These are phyloP conservation scores for Tuber microsphaerosporum DNA, from an alignment of 495 filamentous ascomycete species.

Conservation along the genomic window DNA sequence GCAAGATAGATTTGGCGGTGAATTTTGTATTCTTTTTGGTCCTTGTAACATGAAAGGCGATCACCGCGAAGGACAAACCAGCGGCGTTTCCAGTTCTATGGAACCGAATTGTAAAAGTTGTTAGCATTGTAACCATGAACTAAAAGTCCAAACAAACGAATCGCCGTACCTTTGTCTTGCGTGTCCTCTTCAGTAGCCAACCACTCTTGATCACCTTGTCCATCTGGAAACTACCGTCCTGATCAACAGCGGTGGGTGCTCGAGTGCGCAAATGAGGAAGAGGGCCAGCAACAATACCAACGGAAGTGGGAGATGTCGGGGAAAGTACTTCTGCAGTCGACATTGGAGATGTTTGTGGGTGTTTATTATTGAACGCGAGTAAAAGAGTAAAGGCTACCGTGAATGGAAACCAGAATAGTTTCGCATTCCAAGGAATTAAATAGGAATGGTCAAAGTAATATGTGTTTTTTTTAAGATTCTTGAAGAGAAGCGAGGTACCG, in stretches of 20 bases:
- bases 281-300: constrained; percentile 19
- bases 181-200: constrained; percentile 74
- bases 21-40: constrained; percentile 78
- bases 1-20: constrained; percentile 78
- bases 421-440: not conserved
- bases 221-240: constrained; percentile 91
- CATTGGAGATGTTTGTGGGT: constrained; percentile 19
- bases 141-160: not conserved
- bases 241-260: constrained; percentile 57
- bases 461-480: not conserved
- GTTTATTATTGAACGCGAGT: not conserved
- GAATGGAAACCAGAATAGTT: not conserved
- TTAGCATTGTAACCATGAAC: not conserved
- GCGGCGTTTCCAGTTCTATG: constrained; percentile 75
- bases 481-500: not conserved
- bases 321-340: constrained; percentile 38
- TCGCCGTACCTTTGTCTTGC: constrained; percentile 76
- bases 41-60: constrained; percentile 90
- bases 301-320: constrained; percentile 18
- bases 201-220: constrained; percentile 87
- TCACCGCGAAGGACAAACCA: constrained; percentile 89
- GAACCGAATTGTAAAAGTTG: constrained; percentile 8
- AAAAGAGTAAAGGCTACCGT: constrained; percentile 24
- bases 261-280: constrained; percentile 34
- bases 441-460: not conserved